Conservation (phyloP, 352 stramenopile species). For the Phytopythium ostracodes region DNA sequence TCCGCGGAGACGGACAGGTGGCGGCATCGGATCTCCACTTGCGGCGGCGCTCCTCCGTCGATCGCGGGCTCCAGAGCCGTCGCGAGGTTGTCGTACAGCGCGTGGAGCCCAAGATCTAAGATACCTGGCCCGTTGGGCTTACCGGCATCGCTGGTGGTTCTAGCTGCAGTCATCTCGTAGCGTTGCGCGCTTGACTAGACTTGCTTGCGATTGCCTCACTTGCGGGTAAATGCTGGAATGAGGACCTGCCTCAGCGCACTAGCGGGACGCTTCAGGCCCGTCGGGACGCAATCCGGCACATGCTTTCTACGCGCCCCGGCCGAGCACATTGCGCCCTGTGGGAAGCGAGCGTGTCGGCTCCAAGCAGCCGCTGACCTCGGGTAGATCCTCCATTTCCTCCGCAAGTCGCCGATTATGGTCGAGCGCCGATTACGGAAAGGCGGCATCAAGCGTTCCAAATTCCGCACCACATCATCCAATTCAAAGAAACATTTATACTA, state of each 20-base stretch:
- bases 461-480: too few species aligned
- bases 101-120: not conserved
- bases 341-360: too few species aligned
- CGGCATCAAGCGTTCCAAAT: not conserved
- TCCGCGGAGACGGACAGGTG: conserved; percentile 25
- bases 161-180: not conserved
- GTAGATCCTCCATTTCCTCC: too few species aligned
- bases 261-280: too few species aligned
- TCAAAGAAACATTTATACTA: too few species aligned
- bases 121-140: not conserved
- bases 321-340: too few species aligned
- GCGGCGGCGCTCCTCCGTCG: conserved; percentile 12
- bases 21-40: conserved; percentile 28
- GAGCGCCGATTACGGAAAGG: not conserved
- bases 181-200: not conserved
- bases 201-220: not conserved
- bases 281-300: not conserved
- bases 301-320: not conserved
- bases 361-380: too few species aligned
- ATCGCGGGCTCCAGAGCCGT: conserved; percentile 8
- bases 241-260: not conserved
- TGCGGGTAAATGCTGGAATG: not conserved
- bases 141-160: too few species aligned
- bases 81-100: conserved; percentile 11
- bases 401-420: not conserved